A percentile compares a stretch with the other conserved stretches of the same genome.
Conservation (phyloP, 1,284 basidiomycete species). For the Amylostereum areolatum region DNA sequence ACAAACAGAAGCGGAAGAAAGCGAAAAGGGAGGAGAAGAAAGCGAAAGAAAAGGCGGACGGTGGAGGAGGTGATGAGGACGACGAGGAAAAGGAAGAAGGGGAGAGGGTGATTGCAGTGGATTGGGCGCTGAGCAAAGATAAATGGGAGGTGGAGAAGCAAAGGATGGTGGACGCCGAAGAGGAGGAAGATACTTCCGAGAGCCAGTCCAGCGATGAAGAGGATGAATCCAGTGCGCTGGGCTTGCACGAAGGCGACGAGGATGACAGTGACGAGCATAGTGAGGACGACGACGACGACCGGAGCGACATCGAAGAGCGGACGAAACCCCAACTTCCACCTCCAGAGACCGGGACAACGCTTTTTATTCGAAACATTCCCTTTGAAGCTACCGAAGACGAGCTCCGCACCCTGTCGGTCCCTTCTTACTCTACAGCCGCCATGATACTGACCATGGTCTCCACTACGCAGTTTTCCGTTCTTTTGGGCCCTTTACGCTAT, state of each 20-base stretch:
- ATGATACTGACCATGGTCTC: slow-evolving; percentile 2
- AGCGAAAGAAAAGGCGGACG: slow-evolving; percentile 34
- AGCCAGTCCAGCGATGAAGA: slow-evolving; percentile 27
- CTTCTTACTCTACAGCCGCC: neutral
- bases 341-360: slow-evolving; percentile 82
- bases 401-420: slow-evolving; percentile 67
- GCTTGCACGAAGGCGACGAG: slow-evolving; percentile 25
- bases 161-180: slow-evolving; percentile 37
- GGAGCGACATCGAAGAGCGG: slow-evolving; percentile 48
- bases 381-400: slow-evolving; percentile 92
- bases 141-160: slow-evolving; percentile 83
- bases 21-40: slow-evolving; percentile 29
- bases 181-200: slow-evolving; percentile 28
- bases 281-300: slow-evolving; percentile 34
- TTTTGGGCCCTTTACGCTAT: slow-evolving; percentile 94
- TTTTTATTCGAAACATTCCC: slow-evolving; percentile 94
- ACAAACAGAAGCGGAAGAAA: slow-evolving; percentile 41
- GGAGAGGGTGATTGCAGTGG: slow-evolving; percentile 83
- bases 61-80: slow-evolving; percentile 28
- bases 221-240: slow-evolving; percentile 20
- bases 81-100: slow-evolving; percentile 33
- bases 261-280: slow-evolving; percentile 22
- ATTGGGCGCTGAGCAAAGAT: slow-evolving; percentile 95
- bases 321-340: slow-evolving; percentile 71
- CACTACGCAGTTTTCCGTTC: slow-evolving; percentile 65